A percentile compares a stretch with the other conserved stretches of the same genome.
phyloP scores from a whole-genome alignment of 208 protist species.

The Leishmania mexicana region DNA sequence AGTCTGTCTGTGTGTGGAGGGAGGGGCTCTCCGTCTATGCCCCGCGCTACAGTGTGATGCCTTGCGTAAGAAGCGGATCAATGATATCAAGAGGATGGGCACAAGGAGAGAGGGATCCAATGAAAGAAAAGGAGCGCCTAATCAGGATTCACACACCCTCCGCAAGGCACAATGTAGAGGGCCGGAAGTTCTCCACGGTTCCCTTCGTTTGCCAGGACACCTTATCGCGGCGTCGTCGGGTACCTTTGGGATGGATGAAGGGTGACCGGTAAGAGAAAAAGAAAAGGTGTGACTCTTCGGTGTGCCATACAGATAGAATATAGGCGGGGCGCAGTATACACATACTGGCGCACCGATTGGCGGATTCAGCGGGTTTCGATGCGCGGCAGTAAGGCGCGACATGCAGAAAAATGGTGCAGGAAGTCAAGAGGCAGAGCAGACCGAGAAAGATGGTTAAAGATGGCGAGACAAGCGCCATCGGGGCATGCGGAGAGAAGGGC shows the following conservation, averaged over 20 bases:
- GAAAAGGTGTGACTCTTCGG: neutral
- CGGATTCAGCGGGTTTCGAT: neutral
- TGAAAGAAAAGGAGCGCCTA: neutral
- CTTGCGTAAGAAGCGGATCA: neutral
- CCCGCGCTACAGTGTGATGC: neutral
- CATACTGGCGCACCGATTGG: neutral
- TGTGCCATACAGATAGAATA: neutral
- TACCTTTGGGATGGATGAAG: neutral
- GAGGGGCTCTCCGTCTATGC: neutral
- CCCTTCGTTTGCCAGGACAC: neutral
- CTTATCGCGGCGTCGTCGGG: neutral
- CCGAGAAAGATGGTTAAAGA: neutral
- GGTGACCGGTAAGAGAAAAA: neutral
- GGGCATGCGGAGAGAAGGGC: neutral
- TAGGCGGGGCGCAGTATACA: neutral
- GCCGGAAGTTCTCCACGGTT: neutral
- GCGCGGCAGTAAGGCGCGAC: neutral
- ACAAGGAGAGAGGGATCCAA: neutral
- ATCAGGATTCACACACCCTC: neutral
- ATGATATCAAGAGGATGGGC: neutral
- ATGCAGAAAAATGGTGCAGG: neutral
- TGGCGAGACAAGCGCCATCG: neutral
- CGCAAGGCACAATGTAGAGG: neutral
- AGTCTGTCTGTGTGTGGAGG: too few relatives aligned
- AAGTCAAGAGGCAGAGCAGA: neutral